These are phyloP conservation scores for Eucalyptus victrix DNA, from an alignment of 345 rosid genomes.

Conservation along the genomic window DNA sequence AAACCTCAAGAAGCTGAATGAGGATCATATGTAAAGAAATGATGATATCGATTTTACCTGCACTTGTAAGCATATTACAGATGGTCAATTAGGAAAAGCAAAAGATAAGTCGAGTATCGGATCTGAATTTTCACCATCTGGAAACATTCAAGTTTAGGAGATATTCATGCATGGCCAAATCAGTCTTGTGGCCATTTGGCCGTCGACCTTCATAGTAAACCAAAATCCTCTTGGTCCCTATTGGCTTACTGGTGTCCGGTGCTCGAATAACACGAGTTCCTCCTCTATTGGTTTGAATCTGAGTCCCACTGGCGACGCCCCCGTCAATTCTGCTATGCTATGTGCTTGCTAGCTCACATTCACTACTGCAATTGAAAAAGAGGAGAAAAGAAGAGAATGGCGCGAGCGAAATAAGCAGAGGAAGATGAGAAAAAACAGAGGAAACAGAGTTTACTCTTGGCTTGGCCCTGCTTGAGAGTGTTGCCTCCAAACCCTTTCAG, in stretches of 20 bases:
- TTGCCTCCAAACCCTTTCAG: not conserved
- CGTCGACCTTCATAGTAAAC: not conserved
- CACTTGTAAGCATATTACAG: not conserved
- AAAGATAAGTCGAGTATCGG: not conserved
- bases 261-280: not conserved
- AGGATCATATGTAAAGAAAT: not conserved
- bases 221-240: not conserved
- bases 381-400: not conserved
- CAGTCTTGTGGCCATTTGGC: not conserved
- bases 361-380: not conserved
- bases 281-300: not conserved
- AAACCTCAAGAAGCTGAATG: not conserved
- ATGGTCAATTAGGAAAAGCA: not conserved
- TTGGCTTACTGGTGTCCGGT: not conserved
- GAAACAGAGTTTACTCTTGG: not conserved
- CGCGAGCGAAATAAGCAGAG: not conserved
- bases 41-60: not conserved
- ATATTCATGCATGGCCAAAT: not conserved
- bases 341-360: not conserved
- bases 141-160: not conserved
- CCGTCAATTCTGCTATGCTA: not conserved
- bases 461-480: not conserved
- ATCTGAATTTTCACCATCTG: not conserved
- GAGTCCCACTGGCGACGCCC: not conserved
- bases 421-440: not conserved